These are phyloP conservation scores for Heritiera littoralis DNA, from an alignment of 345 rosid genomes.

Conservation along the genomic window DNA sequence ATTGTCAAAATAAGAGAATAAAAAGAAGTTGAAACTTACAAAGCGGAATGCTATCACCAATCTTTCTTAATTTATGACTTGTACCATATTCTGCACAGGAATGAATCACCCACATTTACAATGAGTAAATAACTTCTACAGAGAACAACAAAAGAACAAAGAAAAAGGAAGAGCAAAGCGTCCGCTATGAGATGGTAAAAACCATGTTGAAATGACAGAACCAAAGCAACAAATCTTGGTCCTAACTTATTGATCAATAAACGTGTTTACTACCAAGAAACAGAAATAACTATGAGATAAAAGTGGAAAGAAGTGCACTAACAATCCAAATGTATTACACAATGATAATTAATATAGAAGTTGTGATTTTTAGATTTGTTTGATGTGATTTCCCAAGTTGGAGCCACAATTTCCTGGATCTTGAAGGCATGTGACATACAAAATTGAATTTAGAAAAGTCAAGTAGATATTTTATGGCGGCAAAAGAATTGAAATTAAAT, in stretches of 20 bases:
- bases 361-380: too few relatives aligned
- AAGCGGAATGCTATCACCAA: constrained; percentile 84
- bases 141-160: background rate
- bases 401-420: too few relatives aligned
- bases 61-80: constrained; percentile 64
- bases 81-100: constrained; percentile 76
- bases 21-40: constrained; percentile 53
- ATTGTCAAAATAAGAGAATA: background rate
- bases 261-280: too few relatives aligned
- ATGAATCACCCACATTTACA: constrained; percentile 1
- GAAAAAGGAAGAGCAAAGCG: background rate
- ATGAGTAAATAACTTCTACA: background rate
- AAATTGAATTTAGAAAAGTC: too few relatives aligned
- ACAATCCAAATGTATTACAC: too few relatives aligned
- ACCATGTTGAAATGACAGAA: background rate
- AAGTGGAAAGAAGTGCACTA: too few relatives aligned
- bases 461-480: background rate
- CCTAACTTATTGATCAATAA: too few relatives aligned
- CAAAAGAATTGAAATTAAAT: background rate
- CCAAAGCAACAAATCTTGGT: background rate
- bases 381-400: too few relatives aligned
- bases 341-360: too few relatives aligned
- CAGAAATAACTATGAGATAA: too few relatives aligned
- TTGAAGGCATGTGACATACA: too few relatives aligned
- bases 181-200: background rate